Evolutionary conservation across 1,284 basidiomycete genomes (phyloP), one percentile per base, ranked within the genome.

Genomic region (Bjerkandera adusta): DNA sequence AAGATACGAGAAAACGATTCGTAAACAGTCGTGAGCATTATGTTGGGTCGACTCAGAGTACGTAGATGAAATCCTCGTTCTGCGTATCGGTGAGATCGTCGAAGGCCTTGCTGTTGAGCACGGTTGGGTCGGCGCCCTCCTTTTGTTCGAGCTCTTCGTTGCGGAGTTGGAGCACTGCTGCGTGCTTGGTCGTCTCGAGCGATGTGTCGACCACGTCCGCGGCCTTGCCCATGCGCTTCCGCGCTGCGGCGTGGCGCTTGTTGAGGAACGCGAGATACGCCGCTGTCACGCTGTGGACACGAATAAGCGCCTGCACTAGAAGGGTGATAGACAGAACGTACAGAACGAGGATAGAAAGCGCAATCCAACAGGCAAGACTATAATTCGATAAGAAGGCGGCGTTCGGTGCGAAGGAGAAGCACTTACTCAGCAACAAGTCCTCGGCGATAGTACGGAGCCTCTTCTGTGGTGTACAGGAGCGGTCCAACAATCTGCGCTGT

Each of bases 21-120:
- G 29, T 30, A 30, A 30, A 30, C 29, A 30, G 29, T 13, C 16
- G 4, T 39, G n/a, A 39, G 15, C 21, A 12, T n/a, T n/a, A 12
- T 13, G 8, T 25, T 5, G 15, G 10, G 13, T n/a, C 12, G 27
- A n/a, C 11, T 46, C 20, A 69, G 46, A 70, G 49, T 2, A 62
- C 68, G 48, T 70, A 76, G 18, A 75, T 68, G 50, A 76, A 75
- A 55, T 75, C 72, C 53, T 72, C 71, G 44, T 75, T 76, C 45
- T 65, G 54, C 16, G 53, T 49, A 53, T 76, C 74, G 3, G 74
- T 73, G 25, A 75, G 51, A 57, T 76, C 73, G 46, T 68, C 58
- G 48, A 76, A 76, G 0, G 72, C 68, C 36, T 69, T 61, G 21
- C 68, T 60, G 49, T 73, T 73, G 32, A 59, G 50, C n/a, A 49